phyloP scores from a whole-genome alignment of 2,329 filamentous ascomycete genomes.

The Eutypa lata region DNA sequence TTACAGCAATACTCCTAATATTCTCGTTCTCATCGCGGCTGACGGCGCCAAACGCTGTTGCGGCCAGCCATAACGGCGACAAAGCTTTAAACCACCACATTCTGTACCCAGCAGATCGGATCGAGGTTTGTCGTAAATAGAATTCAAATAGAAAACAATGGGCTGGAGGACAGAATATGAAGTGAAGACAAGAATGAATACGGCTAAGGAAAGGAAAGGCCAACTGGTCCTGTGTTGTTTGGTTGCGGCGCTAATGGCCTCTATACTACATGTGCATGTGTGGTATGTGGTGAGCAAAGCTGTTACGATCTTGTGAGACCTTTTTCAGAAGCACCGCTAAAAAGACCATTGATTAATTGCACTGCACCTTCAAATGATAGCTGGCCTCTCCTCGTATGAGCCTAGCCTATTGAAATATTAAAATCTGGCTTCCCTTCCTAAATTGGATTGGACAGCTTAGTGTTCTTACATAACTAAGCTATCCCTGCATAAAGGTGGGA shows the following conservation, averaged over 20 bases:
- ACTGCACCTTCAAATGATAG: conserved; percentile 16
- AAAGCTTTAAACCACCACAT: conserved; percentile 30
- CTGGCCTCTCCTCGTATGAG: conserved; percentile 24
- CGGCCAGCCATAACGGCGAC: conserved; percentile 32
- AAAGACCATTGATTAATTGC: neutral
- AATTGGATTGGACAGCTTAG: neutral
- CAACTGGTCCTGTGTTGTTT: conserved; percentile 6
- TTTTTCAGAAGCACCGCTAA: conserved; percentile 1
- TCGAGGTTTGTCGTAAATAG: conserved; percentile 7
- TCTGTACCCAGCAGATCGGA: conserved; percentile 8
- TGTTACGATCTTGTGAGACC: neutral
- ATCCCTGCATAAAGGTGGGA: too few relatives aligned
- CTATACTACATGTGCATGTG: neutral
- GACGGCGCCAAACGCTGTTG: conserved; percentile 36
- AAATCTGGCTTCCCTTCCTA: neutral
- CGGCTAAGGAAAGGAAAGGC: conserved; percentile 9
- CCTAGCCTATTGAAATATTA: neutral
- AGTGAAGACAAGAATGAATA: conserved; percentile 12
- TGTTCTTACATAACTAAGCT: neutral
- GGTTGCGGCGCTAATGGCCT: conserved; percentile 14
- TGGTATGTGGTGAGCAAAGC: conserved; percentile 8
- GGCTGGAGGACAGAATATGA: neutral
- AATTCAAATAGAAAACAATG: conserved; percentile 7
- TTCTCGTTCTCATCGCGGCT: conserved; percentile 45
- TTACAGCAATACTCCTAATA: conserved; percentile 63